Evolutionary conservation across 345 rosid genomes (phyloP).

Genomic region (Laguncularia racemosa): DNA sequence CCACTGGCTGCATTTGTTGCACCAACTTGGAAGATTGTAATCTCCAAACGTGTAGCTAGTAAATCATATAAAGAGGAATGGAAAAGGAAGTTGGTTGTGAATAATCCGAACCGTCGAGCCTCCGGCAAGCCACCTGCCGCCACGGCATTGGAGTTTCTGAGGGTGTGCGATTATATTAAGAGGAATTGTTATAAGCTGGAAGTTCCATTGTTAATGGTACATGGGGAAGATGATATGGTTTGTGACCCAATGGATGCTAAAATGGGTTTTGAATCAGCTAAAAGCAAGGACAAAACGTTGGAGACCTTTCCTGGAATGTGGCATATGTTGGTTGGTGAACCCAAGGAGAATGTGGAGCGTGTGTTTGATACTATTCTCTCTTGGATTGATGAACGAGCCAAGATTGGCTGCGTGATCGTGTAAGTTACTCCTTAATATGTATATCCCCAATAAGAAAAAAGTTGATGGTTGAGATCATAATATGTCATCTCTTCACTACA

Average conservation of each 20-base stretch:
- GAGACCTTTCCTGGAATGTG: constrained; percentile 19
- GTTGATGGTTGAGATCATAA: too few species aligned
- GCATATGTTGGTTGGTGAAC: constrained; percentile 25
- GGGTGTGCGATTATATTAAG: constrained; percentile 17
- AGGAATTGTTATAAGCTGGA: constrained; percentile 15
- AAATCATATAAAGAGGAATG: constrained; percentile 20
- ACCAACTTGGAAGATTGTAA: constrained; percentile 15
- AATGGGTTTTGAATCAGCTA: constrained; percentile 16
- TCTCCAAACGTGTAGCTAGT: constrained; percentile 15
- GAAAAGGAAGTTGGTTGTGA: constrained; percentile 19
- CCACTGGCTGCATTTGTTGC: constrained; percentile 17
- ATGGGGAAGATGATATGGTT: constrained; percentile 15
- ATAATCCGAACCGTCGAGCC: constrained; percentile 10
- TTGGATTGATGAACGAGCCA: constrained; percentile 13
- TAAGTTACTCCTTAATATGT: too few species aligned
- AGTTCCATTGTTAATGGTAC: constrained; percentile 19
- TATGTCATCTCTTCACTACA: too few species aligned
- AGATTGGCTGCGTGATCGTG: too few species aligned
- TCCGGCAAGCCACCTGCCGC: constrained; percentile 20
- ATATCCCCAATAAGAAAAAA: too few species aligned
- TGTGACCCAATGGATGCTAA: constrained; percentile 15
- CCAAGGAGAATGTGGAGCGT: constrained; percentile 16
- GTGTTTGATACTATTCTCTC: constrained; percentile 11
- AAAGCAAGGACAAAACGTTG: constrained; percentile 17
- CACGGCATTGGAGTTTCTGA: constrained; percentile 18